A percentile compares a stretch with the other conserved stretches of the same genome.
phyloP scores from a whole-genome alignment of 2,329 filamentous ascomycete genomes.

The Berkeleyomyces rouxiae region DNA sequence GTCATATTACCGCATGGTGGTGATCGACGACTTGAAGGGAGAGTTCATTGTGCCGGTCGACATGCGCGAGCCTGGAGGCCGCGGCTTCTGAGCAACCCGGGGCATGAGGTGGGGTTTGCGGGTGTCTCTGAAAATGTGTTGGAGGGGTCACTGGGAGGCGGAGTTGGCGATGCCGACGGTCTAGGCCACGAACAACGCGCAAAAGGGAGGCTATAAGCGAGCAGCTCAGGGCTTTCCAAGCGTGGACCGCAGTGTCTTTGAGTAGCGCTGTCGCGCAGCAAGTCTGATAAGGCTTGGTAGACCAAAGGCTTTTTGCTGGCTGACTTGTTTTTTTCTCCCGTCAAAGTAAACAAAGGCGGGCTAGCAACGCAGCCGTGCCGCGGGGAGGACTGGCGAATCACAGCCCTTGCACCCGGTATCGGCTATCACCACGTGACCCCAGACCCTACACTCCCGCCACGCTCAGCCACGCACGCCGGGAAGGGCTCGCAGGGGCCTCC shows the following conservation, averaged over 20 bases:
- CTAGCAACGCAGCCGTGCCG: background rate
- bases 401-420: background rate
- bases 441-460: background rate
- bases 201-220: too few relatives aligned
- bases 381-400: constrained; percentile 1
- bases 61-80: constrained; percentile 30
- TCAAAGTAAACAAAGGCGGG: constrained; percentile 11
- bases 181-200: too few relatives aligned
- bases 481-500: too few relatives aligned
- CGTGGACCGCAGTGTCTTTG: too few relatives aligned
- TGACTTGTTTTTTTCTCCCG: background rate
- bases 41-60: constrained; percentile 32
- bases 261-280: too few relatives aligned
- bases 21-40: constrained; percentile 34
- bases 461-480: too few relatives aligned
- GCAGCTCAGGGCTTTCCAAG: too few relatives aligned
- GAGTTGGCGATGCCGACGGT: too few relatives aligned
- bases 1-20: constrained; percentile 20
- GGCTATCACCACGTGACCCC: background rate
- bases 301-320: background rate
- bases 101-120: constrained; percentile 29
- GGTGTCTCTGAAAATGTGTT: too few relatives aligned
- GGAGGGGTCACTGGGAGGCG: too few relatives aligned
- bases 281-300: too few relatives aligned
- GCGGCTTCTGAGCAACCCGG: constrained; percentile 39